phyloP scores from a whole-genome alignment of 2,329 filamentous ascomycete genomes.

The Westerdykella sp. region DNA sequence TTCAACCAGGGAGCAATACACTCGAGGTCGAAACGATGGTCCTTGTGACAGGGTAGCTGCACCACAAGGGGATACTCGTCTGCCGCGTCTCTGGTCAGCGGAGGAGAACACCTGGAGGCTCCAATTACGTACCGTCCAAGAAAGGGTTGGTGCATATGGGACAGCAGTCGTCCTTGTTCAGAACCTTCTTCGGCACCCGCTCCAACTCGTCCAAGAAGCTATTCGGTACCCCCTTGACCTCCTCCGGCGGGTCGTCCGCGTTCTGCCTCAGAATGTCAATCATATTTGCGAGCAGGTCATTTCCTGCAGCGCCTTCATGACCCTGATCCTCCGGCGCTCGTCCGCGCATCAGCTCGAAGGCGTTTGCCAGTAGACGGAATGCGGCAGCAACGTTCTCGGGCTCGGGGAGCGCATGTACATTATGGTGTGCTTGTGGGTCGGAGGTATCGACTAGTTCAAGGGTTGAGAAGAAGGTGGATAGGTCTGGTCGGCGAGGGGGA shows the following conservation, averaged over 20 bases:
- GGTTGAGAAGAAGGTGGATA: slow-evolving; percentile 59
- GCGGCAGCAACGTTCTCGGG: slow-evolving; percentile 56
- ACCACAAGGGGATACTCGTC: slow-evolving; percentile 59
- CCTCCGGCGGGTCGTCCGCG: slow-evolving; percentile 54
- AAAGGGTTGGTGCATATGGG: slow-evolving; percentile 58
- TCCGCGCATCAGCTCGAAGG: slow-evolving; percentile 52
- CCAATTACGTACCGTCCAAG: slow-evolving; percentile 45
- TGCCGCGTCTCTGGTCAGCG: slow-evolving; percentile 9
- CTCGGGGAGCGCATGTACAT: slow-evolving; percentile 54
- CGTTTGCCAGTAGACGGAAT: slow-evolving; percentile 55
- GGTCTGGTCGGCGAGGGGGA: slow-evolving; percentile 53
- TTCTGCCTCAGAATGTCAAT: slow-evolving; percentile 50
- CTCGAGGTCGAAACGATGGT: slow-evolving; percentile 59
- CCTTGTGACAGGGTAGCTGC: slow-evolving; percentile 54
- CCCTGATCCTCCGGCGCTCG: slow-evolving; percentile 30
- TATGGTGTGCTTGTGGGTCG: slow-evolving; percentile 45
- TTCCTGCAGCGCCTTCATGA: slow-evolving; percentile 12
- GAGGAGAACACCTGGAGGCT: neutral
- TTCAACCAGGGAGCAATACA: slow-evolving; percentile 61
- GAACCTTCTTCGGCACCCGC: slow-evolving; percentile 50
- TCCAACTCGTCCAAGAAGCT: slow-evolving; percentile 57
- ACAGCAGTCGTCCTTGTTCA: slow-evolving; percentile 50
- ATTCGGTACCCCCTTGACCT: slow-evolving; percentile 57
- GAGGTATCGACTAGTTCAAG: slow-evolving; percentile 54
- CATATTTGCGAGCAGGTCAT: slow-evolving; percentile 49